These are phyloP conservation scores for Linum trigynum DNA, from an alignment of 345 rosid genomes.

Conservation along the genomic window DNA sequence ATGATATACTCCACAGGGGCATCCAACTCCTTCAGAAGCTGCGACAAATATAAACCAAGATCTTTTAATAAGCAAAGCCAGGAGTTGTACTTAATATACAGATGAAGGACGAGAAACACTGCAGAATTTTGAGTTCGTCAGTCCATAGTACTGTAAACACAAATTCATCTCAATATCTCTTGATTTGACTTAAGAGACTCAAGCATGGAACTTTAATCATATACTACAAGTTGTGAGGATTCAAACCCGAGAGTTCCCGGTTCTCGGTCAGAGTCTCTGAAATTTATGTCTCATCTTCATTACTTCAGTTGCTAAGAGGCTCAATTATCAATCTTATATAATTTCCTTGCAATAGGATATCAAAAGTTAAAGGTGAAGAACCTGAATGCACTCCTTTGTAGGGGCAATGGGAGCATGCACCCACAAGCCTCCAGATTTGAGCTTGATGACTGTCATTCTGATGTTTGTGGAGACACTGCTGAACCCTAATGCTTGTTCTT, in stretches of 20 bases:
- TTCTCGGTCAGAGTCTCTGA: too few species aligned
- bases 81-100: too few species aligned
- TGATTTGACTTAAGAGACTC: too few species aligned
- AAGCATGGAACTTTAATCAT: too few species aligned
- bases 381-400: conserved; percentile 87
- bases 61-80: conserved; percentile 2
- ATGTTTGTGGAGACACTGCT: conserved; percentile 93
- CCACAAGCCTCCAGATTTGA: conserved; percentile 97
- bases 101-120: not conserved
- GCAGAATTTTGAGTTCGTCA: not conserved
- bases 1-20: conserved; percentile 82
- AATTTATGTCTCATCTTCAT: too few species aligned
- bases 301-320: too few species aligned
- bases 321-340: too few species aligned
- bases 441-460: conserved; percentile 91
- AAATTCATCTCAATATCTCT: too few species aligned
- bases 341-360: not conserved
- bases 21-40: conserved; percentile 82
- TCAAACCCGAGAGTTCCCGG: too few species aligned
- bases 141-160: too few species aligned
- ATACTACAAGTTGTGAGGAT: too few species aligned
- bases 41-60: conserved; percentile 12
- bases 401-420: conserved; percentile 99
- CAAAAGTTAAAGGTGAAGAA: conserved; percentile 6
- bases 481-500: conserved; percentile 96